phyloP scores from a whole-genome alignment of 192 early-diverging fungal genomes.

The Backusella circina region DNA sequence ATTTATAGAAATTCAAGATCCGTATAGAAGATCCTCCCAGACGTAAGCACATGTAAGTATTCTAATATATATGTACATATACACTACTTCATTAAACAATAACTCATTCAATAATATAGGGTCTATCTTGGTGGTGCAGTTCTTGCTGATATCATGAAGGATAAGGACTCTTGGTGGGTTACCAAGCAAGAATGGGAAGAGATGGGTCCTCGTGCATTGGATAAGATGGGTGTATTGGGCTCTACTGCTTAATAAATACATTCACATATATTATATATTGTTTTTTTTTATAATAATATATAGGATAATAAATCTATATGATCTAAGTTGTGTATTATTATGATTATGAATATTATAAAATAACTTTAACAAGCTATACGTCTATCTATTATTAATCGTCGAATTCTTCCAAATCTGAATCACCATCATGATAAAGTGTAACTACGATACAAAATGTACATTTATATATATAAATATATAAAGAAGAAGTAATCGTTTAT shows the following conservation, averaged over 20 bases:
- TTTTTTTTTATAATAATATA: not conserved
- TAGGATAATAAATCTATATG: not conserved
- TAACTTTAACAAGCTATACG: not conserved
- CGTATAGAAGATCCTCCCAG: conserved; percentile 96
- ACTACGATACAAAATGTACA: conserved; percentile 30
- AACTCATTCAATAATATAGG: not conserved
- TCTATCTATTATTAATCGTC: not conserved
- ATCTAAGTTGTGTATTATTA: not conserved
- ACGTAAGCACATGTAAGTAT: conserved; percentile 84
- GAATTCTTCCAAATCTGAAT: conserved; percentile 33
- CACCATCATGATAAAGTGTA: conserved; percentile 54
- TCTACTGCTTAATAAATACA: conserved; percentile 18
- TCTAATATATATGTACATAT: no score
- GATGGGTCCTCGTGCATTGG: conserved; percentile 73
- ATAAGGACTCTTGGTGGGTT: conserved; percentile 88
- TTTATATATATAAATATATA: no score
- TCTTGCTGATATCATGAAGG: conserved; percentile 92
- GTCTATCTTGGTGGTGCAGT: conserved; percentile 99
- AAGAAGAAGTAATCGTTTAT: not conserved
- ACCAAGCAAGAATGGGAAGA: conserved; percentile 94
- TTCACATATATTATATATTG: not conserved
- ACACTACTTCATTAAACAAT: no score
- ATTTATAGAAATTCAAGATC: conserved; percentile 89
- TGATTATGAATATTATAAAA: not conserved
- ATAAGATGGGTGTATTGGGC: conserved; percentile 43